These are phyloP conservation scores for Lachnellula suecica DNA, from an alignment of 2,329 filamentous ascomycete genomes.

Conservation along the genomic window DNA sequence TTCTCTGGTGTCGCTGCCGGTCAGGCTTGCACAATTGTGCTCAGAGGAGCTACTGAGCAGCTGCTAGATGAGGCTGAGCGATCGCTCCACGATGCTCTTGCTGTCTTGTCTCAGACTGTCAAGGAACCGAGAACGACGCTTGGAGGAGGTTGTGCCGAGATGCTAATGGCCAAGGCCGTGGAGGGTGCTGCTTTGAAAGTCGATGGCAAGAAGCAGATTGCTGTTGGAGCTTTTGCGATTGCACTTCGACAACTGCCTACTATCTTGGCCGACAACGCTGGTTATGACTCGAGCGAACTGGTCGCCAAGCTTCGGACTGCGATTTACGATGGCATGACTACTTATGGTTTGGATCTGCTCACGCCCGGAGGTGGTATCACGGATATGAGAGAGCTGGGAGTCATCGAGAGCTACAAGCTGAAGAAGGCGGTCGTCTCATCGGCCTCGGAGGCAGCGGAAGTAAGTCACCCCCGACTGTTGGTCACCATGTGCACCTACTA, in stretches of 20 bases:
- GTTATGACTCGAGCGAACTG: slow-evolving; percentile 91
- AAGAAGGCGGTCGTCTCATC: slow-evolving; percentile 98
- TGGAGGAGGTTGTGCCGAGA: slow-evolving; percentile 94
- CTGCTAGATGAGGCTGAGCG: slow-evolving; percentile 95
- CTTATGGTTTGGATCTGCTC: slow-evolving; percentile 84
- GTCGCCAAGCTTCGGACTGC: slow-evolving; percentile 89
- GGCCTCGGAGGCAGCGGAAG: slow-evolving; percentile 94
- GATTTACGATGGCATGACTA: slow-evolving; percentile 92
- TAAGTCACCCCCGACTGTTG: slow-evolving; percentile 44
- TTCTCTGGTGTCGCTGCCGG: slow-evolving; percentile 96
- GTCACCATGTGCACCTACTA: slow-evolving; percentile 6
- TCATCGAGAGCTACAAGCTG: slow-evolving; percentile 97
- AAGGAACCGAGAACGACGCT: slow-evolving; percentile 92
- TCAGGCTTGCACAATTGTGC: slow-evolving; percentile 92
- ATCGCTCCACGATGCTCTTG: slow-evolving; percentile 91
- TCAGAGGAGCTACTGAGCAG: slow-evolving; percentile 94
- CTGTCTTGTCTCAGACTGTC: slow-evolving; percentile 94
- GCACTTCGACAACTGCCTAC: slow-evolving; percentile 92
- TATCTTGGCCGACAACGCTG: slow-evolving; percentile 95
- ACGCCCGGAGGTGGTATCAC: slow-evolving; percentile 88
- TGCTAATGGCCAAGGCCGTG: slow-evolving; percentile 98
- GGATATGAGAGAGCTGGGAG: slow-evolving; percentile 93
- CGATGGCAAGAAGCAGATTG: slow-evolving; percentile 94
- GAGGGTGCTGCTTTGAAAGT: slow-evolving; percentile 91
- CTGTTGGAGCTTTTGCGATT: slow-evolving; percentile 84